These are phyloP conservation scores for Eremomyces bilateralis DNA, from an alignment of 495 filamentous ascomycete species.

Conservation along the genomic window DNA sequence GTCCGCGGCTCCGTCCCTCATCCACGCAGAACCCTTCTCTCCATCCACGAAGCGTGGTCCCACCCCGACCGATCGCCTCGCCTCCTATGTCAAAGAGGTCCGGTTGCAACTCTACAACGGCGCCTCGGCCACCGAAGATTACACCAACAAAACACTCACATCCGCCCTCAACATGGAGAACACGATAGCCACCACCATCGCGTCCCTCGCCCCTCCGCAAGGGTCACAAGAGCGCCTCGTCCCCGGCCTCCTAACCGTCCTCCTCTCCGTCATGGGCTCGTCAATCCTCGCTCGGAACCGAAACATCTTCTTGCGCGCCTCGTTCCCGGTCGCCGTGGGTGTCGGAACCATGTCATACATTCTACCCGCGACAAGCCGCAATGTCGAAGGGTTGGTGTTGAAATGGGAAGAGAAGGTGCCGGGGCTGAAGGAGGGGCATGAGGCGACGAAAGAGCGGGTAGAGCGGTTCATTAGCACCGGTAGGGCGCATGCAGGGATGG, in stretches of 20 bases:
- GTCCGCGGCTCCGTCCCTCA: conserved; percentile 15
- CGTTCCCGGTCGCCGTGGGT: conserved; percentile 28
- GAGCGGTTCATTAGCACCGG: conserved; percentile 47
- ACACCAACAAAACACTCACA: conserved; percentile 55
- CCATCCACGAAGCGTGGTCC: conserved; percentile 17
- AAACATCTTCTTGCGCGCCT: conserved; percentile 51
- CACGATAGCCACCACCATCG: conserved; percentile 66
- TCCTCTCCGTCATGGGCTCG: conserved; percentile 81
- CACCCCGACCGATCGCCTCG: conserved; percentile 78
- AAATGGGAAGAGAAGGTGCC: conserved; percentile 74
- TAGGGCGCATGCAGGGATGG: conserved; percentile 46
- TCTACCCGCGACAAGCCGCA: conserved; percentile 33
- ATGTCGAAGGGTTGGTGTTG: conserved; percentile 69
- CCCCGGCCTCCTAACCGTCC: conserved; percentile 70
- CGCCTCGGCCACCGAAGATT: conserved; percentile 47
- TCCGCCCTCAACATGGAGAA: conserved; percentile 56
- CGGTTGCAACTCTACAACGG: conserved; percentile 67
- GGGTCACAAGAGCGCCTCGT: conserved; percentile 65
- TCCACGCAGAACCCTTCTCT: conserved; percentile 14
- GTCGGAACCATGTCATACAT: conserved; percentile 18
- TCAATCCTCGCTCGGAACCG: conserved; percentile 73
- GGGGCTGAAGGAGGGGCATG: conserved; percentile 53
- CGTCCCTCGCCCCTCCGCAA: conserved; percentile 62
- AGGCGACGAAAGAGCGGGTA: conserved; percentile 39
- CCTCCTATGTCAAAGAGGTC: conserved; percentile 53